These are phyloP conservation scores for Meyerozyma carpophila DNA, from an alignment of 1,139 yeast species.

Conservation along the genomic window DNA sequence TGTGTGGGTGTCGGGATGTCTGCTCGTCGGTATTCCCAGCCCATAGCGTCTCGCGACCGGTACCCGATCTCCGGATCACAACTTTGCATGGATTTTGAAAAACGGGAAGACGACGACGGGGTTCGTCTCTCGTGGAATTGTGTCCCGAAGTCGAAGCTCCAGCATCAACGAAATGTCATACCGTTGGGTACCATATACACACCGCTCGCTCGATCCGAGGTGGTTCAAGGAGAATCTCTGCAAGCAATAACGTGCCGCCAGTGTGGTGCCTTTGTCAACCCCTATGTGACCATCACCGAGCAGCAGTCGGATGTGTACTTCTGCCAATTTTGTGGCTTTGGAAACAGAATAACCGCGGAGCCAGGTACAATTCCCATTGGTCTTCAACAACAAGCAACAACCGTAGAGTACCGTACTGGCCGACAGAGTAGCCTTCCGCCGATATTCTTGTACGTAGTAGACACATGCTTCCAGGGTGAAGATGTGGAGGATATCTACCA, in stretches of 20 bases:
- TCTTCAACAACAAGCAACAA: conserved; percentile 36
- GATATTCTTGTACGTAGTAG: conserved; percentile 61
- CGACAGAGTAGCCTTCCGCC: conserved; percentile 39
- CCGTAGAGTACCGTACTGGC: conserved; percentile 59
- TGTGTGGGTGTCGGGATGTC: background rate
- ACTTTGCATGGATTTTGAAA: conserved; percentile 60
- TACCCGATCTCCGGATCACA: background rate
- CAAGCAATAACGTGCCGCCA: conserved; percentile 42
- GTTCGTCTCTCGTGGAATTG: conserved; percentile 88
- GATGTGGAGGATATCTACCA: conserved; percentile 34
- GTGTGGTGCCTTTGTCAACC: conserved; percentile 59
- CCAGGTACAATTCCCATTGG: conserved; percentile 25
- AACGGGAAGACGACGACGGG: conserved; percentile 83
- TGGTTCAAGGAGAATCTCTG: conserved; percentile 35
- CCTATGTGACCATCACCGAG: conserved; percentile 34
- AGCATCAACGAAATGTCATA: conserved; percentile 52
- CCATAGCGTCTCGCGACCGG: background rate
- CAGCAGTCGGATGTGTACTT: conserved; percentile 47
- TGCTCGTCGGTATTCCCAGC: background rate
- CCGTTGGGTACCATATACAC: conserved; percentile 66
- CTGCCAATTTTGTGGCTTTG: conserved; percentile 56
- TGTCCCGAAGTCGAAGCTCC: conserved; percentile 58
- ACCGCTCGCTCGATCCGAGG: conserved; percentile 50
- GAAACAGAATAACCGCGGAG: conserved; percentile 38
- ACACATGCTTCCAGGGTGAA: conserved; percentile 50